phyloP scores from a whole-genome alignment of 2,329 filamentous ascomycete genomes.

The Paramyrothecium sp. region DNA sequence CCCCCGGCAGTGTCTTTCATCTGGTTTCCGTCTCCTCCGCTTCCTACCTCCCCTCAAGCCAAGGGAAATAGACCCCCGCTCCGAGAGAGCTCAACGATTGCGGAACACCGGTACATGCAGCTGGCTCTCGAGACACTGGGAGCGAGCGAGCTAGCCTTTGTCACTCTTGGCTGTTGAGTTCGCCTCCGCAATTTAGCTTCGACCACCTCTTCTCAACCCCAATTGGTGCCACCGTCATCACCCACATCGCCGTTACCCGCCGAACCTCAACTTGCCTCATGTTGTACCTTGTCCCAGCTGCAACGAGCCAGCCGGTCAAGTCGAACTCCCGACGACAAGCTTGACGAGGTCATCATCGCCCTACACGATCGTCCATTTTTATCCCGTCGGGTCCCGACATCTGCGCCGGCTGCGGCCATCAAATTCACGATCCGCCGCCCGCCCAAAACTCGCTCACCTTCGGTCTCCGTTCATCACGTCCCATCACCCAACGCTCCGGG shows the following conservation, averaged over 20 bases:
- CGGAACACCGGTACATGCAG: too few species aligned
- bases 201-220: neutral
- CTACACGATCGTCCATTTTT: neutral
- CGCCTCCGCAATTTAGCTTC: neutral
- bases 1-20: too few species aligned
- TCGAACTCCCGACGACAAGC: neutral
- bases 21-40: too few species aligned
- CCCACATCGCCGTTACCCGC: neutral
- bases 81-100: too few species aligned
- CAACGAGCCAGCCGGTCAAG: neutral
- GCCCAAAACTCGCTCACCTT: neutral
- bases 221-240: slow-evolving; percentile 2
- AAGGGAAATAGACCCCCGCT: too few species aligned
- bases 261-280: neutral
- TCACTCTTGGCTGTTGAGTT: neutral
- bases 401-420: neutral
- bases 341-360: neutral
- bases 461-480: neutral
- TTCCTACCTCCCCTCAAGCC: too few species aligned
- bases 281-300: neutral
- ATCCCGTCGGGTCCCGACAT: neutral
- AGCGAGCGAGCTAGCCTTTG: too few species aligned
- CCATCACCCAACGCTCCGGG: too few species aligned
- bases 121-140: too few species aligned
- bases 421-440: neutral